Evolutionary conservation across 202 grass and related monocot species (phyloP).

Genomic region (Panicum virgatum): DNA sequence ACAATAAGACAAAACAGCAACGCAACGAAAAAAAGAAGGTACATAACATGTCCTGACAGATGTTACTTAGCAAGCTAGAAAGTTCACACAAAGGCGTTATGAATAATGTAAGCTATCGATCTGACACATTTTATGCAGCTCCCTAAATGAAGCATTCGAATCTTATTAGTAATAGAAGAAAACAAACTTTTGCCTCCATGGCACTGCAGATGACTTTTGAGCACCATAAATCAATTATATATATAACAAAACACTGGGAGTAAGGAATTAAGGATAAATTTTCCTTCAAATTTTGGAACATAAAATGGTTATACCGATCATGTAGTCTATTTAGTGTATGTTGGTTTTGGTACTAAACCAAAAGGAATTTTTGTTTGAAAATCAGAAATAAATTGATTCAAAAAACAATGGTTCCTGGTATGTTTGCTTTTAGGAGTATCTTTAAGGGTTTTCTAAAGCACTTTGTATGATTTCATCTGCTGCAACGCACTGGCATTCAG

Average conservation of each 20-base stretch:
- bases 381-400: neutral
- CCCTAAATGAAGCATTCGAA: neutral
- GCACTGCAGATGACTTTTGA: slow-evolving; percentile 1
- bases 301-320: neutral
- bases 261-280: neutral
- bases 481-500: neutral
- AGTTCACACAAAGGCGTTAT: neutral
- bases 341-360: neutral
- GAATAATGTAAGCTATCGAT: slow-evolving; percentile 2
- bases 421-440: neutral
- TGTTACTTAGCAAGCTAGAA: slow-evolving; percentile 21
- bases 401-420: neutral
- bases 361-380: neutral
- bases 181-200: neutral
- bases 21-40: neutral
- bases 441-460: slow-evolving; percentile 3
- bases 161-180: neutral
- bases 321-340: neutral
- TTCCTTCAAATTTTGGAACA: slow-evolving; percentile 1
- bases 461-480: neutral
- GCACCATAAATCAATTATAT: neutral
- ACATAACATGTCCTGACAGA: slow-evolving; percentile 16
- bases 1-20: slow-evolving; percentile 29
- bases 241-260: neutral
- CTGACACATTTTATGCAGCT: neutral